Conservation (phyloP, 495 filamentous ascomycete species). For the Entonaema liquescens region DNA sequence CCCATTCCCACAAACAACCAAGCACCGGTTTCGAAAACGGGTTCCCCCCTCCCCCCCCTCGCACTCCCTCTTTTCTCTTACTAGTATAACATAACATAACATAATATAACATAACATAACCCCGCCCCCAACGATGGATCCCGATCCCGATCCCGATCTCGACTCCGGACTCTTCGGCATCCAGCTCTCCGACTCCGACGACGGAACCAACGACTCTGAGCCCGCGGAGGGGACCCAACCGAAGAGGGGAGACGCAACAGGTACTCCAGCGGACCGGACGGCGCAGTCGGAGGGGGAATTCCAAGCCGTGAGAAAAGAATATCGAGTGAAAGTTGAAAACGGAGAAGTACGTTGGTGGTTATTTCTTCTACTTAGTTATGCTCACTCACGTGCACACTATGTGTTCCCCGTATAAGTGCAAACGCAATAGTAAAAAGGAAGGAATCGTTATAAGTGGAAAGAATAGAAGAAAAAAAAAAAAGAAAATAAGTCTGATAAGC, state of each 20-base stretch:
- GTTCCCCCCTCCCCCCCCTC: background rate
- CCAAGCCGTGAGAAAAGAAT: conserved; percentile 48
- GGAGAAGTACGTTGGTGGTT: conserved; percentile 48
- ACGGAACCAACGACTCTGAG: conserved; percentile 18
- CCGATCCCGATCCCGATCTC: conserved; percentile 36
- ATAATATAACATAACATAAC: no score
- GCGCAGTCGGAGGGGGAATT: conserved; percentile 57
- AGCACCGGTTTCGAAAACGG: background rate
- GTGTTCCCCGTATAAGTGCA: background rate
- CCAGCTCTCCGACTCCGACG: conserved; percentile 52
- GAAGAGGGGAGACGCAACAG: conserved; percentile 22
- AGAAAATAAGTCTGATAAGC: background rate
- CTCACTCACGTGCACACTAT: background rate
- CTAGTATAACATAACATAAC: background rate
- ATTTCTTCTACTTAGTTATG: background rate
- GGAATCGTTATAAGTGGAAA: no score
- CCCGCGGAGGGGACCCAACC: conserved; percentile 16
- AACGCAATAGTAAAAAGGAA: background rate
- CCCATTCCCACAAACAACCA: no score
- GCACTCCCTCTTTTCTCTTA: background rate
- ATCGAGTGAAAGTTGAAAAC: conserved; percentile 56
- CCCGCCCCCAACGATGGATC: no score
- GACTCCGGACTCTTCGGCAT: conserved; percentile 50
- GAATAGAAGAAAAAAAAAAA: background rate
- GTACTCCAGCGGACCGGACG: conserved; percentile 46